These are phyloP conservation scores for Ophiostoma ips DNA, from an alignment of 2,329 filamentous ascomycete species.

Conservation along the genomic window DNA sequence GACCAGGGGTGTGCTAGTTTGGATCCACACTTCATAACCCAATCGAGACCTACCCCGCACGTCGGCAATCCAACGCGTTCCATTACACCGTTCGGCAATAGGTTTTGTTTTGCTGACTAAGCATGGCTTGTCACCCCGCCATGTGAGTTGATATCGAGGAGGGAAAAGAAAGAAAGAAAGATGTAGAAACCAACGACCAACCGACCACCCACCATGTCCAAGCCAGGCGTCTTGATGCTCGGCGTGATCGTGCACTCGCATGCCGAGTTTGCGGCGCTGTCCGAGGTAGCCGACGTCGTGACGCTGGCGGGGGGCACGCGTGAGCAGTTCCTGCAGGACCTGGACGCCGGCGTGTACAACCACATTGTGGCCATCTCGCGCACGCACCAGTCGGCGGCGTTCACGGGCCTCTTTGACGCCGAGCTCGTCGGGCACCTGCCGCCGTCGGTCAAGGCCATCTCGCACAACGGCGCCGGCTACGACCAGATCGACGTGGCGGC, in stretches of 20 bases:
- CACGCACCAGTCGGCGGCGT: neutral
- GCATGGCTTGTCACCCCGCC: no score
- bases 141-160: no score
- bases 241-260: conserved; percentile 2
- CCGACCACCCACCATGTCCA: neutral
- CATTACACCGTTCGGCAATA: neutral
- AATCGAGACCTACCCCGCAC: neutral
- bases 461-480: conserved; percentile 37
- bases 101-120: no score
- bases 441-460: conserved; percentile 18
- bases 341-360: conserved; percentile 3
- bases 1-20: no score
- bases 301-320: conserved; percentile 2
- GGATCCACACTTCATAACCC: neutral
- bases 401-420: conserved; percentile 3
- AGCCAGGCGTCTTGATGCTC: conserved; percentile 5
- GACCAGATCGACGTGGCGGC: conserved; percentile 55
- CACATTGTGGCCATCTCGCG: conserved; percentile 3
- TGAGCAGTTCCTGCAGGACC: conserved; percentile 1
- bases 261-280: neutral
- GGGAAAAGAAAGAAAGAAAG: no score
- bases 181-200: neutral
- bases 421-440: conserved; percentile 2
- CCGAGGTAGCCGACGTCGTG: neutral
- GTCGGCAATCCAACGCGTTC: neutral